Evolutionary conservation across 2,329 filamentous ascomycete species (phyloP).

Genomic region (Aureobasidium lini): DNA sequence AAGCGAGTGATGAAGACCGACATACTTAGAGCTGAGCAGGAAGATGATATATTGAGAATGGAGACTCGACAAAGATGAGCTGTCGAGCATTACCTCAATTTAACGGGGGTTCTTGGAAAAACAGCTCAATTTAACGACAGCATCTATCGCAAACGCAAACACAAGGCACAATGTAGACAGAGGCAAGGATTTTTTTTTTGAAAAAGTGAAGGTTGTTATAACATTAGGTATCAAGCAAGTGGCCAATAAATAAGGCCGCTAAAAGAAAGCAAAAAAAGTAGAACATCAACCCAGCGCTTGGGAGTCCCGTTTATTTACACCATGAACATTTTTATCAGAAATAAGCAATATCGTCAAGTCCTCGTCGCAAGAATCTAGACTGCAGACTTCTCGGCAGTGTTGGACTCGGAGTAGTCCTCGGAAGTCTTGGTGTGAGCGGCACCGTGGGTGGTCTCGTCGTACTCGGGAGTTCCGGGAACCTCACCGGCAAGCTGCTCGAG

Average conservation of each 20-base stretch:
- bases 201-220: neutral
- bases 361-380: neutral
- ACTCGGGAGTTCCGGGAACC: slow-evolving; percentile 49
- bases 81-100: too few relatives aligned
- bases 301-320: slow-evolving; percentile 1
- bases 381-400: slow-evolving; percentile 3
- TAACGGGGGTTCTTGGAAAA: neutral
- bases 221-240: slow-evolving; percentile 4
- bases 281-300: slow-evolving; percentile 3
- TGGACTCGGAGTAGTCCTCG: neutral
- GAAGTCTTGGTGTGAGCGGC: neutral
- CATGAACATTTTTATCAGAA: neutral
- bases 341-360: neutral
- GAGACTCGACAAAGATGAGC: too few relatives aligned
- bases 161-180: neutral
- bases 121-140: neutral
- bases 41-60: too few relatives aligned
- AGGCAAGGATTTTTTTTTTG: neutral
- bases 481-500: slow-evolving; percentile 66
- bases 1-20: too few relatives aligned
- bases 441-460: slow-evolving; percentile 24
- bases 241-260: neutral
- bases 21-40: too few relatives aligned
- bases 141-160: neutral
- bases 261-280: neutral